Conservation (phyloP, 2,329 filamentous ascomycete genomes). For the Penicillium digitatum region DNA sequence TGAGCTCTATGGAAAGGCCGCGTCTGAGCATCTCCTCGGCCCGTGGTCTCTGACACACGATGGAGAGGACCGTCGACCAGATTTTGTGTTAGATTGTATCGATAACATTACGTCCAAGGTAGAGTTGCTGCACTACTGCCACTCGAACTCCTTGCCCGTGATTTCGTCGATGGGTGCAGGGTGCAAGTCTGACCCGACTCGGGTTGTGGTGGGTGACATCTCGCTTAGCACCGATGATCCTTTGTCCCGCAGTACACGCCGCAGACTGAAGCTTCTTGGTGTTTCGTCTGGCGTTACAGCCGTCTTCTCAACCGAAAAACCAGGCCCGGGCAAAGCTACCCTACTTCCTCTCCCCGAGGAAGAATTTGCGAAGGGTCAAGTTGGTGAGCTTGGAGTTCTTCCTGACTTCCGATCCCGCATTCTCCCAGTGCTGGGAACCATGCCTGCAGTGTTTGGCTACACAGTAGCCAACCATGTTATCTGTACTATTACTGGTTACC, state of each 20-base stretch:
- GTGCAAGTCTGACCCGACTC: constrained; percentile 81
- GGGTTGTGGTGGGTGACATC: constrained; percentile 87
- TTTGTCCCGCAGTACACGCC: constrained; percentile 76
- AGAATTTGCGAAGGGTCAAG: constrained; percentile 78
- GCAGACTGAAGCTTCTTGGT: constrained; percentile 70
- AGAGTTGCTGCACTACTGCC: constrained; percentile 80
- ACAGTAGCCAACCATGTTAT: constrained; percentile 91
- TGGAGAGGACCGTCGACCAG: constrained; percentile 54
- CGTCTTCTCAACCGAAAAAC: constrained; percentile 87
- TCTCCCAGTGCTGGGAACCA: constrained; percentile 87
- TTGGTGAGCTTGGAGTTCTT: constrained; percentile 81
- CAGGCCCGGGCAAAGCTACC: constrained; percentile 84
- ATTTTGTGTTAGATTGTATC: constrained; percentile 94
- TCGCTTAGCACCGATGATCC: constrained; percentile 82
- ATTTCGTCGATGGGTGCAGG: constrained; percentile 96
- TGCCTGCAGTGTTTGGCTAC: constrained; percentile 95
- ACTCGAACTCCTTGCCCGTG: constrained; percentile 70
- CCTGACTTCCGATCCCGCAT: constrained; percentile 95
- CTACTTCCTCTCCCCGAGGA: constrained; percentile 82
- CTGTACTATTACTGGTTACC: constrained; percentile 74
- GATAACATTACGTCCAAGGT: constrained; percentile 99
- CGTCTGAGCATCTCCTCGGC: constrained; percentile 63
- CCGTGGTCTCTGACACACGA: constrained; percentile 56
- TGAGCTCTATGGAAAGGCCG: constrained; percentile 71
- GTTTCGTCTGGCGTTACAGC: constrained; percentile 82